A percentile compares a stretch with the other conserved stretches of the same genome.
Evolutionary conservation across 768 basidiomycete species (phyloP).

Genomic region (Sporobolomyces pararoseus): DNA sequence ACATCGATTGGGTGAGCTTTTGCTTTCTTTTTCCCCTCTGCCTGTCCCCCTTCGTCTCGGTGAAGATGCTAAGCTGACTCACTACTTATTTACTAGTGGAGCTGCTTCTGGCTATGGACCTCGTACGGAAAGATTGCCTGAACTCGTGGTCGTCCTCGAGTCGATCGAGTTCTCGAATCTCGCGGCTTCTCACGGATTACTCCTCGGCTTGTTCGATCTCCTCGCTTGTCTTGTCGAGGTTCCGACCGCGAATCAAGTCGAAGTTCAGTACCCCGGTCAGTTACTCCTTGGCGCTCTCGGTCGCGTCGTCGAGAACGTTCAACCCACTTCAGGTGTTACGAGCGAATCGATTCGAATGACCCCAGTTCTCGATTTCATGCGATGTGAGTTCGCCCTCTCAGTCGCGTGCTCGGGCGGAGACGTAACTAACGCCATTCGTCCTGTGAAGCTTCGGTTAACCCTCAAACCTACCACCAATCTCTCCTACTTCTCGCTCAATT

Average conservation of each 20-base stretch:
- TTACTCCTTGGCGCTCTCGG: conserved; percentile 36
- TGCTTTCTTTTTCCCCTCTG: no score
- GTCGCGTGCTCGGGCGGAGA: no score
- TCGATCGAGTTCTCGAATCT: conserved; percentile 30
- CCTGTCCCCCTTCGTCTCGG: no score
- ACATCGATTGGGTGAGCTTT: conserved; percentile 19
- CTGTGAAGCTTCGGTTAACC: conserved; percentile 80
- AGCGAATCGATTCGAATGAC: conserved; percentile 35
- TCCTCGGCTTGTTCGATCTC: conserved; percentile 38
- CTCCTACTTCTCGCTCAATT: conserved; percentile 79
- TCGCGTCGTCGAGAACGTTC: conserved; percentile 29
- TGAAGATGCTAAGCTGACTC: not conserved
- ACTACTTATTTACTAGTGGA: not conserved
- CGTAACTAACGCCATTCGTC: no score
- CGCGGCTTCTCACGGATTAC: conserved; percentile 25
- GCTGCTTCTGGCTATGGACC: not conserved
- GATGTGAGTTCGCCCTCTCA: conserved; percentile 22
- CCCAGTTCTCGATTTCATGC: conserved; percentile 43
- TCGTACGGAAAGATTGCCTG: conserved; percentile 36
- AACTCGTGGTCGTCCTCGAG: conserved; percentile 40
- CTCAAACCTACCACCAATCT: conserved; percentile 91
- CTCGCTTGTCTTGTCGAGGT: conserved; percentile 41
- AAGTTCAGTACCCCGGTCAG: conserved; percentile 41
- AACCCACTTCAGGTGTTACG: conserved; percentile 25
- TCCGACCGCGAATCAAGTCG: conserved; percentile 27